phyloP scores from a whole-genome alignment of 225 moss, liverwort and hornwort species.

The Marchantia paleacea region DNA sequence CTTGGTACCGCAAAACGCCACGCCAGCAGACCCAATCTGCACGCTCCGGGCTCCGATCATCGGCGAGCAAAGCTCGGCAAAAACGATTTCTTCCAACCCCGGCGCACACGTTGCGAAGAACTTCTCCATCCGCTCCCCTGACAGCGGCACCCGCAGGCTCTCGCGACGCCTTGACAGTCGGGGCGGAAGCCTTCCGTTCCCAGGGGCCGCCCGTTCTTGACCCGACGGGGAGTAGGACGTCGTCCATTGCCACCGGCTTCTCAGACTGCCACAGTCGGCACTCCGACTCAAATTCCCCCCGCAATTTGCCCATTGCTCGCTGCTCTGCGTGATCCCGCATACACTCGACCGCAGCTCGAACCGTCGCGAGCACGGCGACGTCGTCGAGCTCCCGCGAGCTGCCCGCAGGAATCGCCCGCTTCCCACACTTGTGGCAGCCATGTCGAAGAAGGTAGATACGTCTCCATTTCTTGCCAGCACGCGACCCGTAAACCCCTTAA shows the following conservation, averaged over 20 bases:
- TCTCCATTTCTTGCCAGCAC: no score
- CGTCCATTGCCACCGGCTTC: not conserved
- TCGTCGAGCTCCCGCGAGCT: not conserved
- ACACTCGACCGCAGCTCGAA: not conserved
- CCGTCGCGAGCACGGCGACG: not conserved
- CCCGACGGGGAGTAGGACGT: not conserved
- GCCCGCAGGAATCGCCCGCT: slow-evolving; percentile 2
- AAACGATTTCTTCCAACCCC: slow-evolving; percentile 77
- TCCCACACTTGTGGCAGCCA: not conserved
- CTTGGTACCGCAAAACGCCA: slow-evolving; percentile 62
- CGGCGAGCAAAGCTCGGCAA: slow-evolving; percentile 68
- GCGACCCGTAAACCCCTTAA: no score
- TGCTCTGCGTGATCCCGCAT: not conserved
- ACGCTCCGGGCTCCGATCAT: slow-evolving; percentile 62
- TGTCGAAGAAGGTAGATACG: no score
- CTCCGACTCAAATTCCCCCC: not conserved
- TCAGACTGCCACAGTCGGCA: not conserved
- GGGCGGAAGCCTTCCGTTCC: slow-evolving; percentile 16
- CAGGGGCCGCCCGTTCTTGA: not conserved
- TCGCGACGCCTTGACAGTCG: not conserved
- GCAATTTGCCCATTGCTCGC: not conserved
- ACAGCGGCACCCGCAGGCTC: not conserved
- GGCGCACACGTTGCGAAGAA: slow-evolving; percentile 84
- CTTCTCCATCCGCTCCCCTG: slow-evolving; percentile 19
- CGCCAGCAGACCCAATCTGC: slow-evolving; percentile 74